Base-by-base conservation (phyloP, 495 filamentous ascomycete species). In the Platismatia glauca region DNA sequence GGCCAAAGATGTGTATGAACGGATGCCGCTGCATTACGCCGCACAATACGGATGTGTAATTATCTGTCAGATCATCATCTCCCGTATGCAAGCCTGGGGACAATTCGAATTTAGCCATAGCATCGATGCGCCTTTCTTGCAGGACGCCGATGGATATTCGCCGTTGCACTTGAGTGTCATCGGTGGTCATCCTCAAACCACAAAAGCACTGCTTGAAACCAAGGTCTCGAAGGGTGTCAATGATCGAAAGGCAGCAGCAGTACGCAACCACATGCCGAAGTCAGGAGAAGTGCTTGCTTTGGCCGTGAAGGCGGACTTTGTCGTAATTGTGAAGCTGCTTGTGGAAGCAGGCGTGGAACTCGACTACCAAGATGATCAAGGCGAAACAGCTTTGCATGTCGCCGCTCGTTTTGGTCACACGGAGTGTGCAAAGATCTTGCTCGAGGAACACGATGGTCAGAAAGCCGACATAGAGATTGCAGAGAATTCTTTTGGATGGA, bases 81-180 rank as follows among this genome's bases (percentile, higher is more conserved):
- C 86, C 55, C 86, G 88, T 66, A 90, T 98, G 83, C 88, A 89
- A 68, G 82, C 84, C 27, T 98, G 93, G 93, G 83, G 82, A 22
- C 85, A 91, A 67, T 96, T 96, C 69, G 84, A 94, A 68, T 83
- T 91, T 34, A 83, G 83, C 33, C 79, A 89, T 55, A 91, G 91
- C 1, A 93, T 98, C 53, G 91, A 97, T 71, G 87, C 89, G 2
- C 76, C 83, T 0, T 74, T 82, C 46, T 97, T 91, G 91, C 93
- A 95, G 73, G 94, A 98, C 71, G 81, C 84, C 53, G 95, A 98
- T 69, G 94, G 94, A 16, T 88, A 88, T 73, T 89, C 91, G 18
- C 94, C 94, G 3, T 75, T 97, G 52, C 94, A 97, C 76, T 80
- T 98, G 43, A 89, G 88, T 66, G 93, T 97, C 46, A 88, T 97